These are phyloP conservation scores for Gaeumannomyces tritici DNA, from an alignment of 2,329 filamentous ascomycete genomes.

Conservation along the genomic window DNA sequence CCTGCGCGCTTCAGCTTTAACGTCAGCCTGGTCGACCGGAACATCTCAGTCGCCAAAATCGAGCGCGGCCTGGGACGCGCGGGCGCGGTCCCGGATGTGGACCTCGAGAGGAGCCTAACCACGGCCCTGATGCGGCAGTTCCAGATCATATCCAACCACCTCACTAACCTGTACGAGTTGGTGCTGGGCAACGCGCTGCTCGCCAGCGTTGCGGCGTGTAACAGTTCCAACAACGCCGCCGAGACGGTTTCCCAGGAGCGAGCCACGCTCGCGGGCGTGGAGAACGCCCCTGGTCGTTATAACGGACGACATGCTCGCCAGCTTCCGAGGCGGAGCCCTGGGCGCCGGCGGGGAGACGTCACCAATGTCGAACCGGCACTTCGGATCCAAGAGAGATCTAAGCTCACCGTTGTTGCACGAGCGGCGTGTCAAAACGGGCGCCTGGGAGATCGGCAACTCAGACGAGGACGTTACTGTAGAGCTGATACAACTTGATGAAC, in stretches of 20 bases:
- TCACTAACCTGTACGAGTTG: conserved; percentile 25
- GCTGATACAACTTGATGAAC: background rate
- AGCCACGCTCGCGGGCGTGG: conserved; percentile 8
- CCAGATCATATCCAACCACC: conserved; percentile 23
- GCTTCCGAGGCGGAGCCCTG: no score
- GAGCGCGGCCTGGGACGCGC: conserved; percentile 1
- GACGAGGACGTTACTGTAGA: no score
- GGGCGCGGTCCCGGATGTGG: conserved; percentile 8
- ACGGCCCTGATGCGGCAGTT: conserved; percentile 20
- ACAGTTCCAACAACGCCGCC: conserved; percentile 4
- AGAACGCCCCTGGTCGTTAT: conserved; percentile 10
- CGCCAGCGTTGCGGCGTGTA: conserved; percentile 15
- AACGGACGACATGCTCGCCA: conserved; percentile 14
- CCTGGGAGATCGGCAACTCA: no score
- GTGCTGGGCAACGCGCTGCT: conserved; percentile 24
- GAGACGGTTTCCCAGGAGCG: background rate
- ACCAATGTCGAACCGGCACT: no score
- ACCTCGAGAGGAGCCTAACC: conserved; percentile 19
- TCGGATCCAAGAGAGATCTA: no score
- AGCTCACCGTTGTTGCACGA: no score
- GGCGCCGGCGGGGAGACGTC: no score
- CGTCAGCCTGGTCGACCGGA: conserved; percentile 7
- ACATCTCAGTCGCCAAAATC: conserved; percentile 14
- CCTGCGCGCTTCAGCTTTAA: no score
- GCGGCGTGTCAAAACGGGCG: no score